These are phyloP conservation scores for Elsinoe necatrix DNA, from an alignment of 2,329 filamentous ascomycete genomes.

Conservation along the genomic window DNA sequence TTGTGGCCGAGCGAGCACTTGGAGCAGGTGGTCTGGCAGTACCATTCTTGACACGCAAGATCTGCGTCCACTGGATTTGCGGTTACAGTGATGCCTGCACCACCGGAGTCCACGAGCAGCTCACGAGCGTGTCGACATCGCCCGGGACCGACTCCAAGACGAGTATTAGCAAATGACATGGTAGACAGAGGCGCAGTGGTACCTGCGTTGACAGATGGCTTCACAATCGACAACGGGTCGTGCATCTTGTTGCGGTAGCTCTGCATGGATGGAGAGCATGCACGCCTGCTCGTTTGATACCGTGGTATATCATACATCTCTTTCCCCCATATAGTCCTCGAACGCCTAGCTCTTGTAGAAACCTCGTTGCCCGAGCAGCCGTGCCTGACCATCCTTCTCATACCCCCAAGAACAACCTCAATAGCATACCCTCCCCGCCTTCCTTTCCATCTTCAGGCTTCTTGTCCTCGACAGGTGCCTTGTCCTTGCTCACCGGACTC, in stretches of 20 bases:
- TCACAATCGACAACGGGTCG: too few relatives aligned
- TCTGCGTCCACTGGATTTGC: too few relatives aligned
- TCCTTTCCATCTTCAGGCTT: conserved; percentile 2
- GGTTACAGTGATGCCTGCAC: too few relatives aligned
- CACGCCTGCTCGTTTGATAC: neutral
- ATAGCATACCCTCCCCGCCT: neutral
- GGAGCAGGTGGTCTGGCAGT: too few relatives aligned
- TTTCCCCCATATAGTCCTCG: neutral
- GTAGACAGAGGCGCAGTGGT: too few relatives aligned
- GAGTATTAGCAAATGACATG: too few relatives aligned
- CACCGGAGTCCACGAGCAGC: too few relatives aligned
- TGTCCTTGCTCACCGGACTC: conserved; percentile 11
- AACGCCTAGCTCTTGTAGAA: neutral
- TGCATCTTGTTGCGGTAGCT: neutral
- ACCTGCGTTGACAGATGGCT: too few relatives aligned
- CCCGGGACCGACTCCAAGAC: too few relatives aligned
- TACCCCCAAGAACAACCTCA: conserved; percentile 11
- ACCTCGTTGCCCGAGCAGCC: neutral
- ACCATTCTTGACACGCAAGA: too few relatives aligned
- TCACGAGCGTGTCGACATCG: too few relatives aligned
- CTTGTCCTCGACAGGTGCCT: neutral
- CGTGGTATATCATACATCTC: neutral
- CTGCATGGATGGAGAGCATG: neutral
- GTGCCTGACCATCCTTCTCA: neutral
- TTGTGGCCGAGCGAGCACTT: too few relatives aligned